Base-by-base conservation (phyloP, 2,329 filamentous ascomycete species). In the Metarhizium brunneum region DNA sequence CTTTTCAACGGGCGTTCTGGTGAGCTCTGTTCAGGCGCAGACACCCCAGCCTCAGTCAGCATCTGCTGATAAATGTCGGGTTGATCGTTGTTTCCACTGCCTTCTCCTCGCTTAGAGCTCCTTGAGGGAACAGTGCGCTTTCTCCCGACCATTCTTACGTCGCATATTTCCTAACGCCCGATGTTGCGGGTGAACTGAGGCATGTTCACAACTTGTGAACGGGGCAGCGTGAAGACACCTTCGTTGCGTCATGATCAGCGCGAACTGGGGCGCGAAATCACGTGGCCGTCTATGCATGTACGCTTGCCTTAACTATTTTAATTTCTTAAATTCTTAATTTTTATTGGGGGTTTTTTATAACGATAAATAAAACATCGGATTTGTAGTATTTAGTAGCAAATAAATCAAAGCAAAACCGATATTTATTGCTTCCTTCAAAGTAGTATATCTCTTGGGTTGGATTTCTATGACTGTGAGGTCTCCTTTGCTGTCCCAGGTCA, bases 41-140 rank as follows among this genome's bases (percentile, higher is more conserved):
- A 65, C 32, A 77, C 68, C n/a, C 76, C 72, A n/a, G 72, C 77
- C 59, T 79, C 76, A 13, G 66, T 66, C 38, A 80, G 70, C 76
- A 80, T 76, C 58, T 79, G 71, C 47, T 66, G 69, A 61, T 79
- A 79, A 38, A 80, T 69, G 32, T 73, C 67, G 25, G 71, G 69
- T 10, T 63, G 66, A n/a, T 60, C 63, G 18, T 62, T 57, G 30
- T 47, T 56, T 8, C 59, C 56, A 7, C 53, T 56, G 7, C 54
- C 58, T 45, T 52, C 60, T 40, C 47, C 54, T 20, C 58, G 56
- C 25, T 61, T 60, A 54, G 54, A 60, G 47, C 59, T 64, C 29
- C 62, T 62, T 54, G 60, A 62, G 45, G 63, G 60, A 36, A 56
- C 64, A 52, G 53, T 62, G 50, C 64, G 64, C 58, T 63, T 72